Conservation (phyloP, 192 early-diverging fungal species). For the Backusella luteola region DNA sequence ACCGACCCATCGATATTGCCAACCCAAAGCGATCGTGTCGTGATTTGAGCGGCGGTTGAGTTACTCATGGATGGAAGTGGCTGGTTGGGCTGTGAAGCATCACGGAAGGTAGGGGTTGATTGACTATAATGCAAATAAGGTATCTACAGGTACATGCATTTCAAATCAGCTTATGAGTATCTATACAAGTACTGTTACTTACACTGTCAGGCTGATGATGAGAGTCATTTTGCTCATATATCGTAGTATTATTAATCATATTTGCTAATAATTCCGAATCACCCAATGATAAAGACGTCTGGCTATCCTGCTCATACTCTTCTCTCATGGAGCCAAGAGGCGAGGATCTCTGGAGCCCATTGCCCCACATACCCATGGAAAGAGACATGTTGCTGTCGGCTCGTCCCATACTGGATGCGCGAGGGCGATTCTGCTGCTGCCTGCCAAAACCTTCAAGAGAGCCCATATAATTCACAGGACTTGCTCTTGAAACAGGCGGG, state of each 20-base stretch:
- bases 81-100: neutral
- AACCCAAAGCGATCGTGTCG: conserved; percentile 91
- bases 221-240: neutral
- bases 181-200: neutral
- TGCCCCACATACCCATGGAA: conserved; percentile 7
- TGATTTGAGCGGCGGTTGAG: conserved; percentile 43
- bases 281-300: conserved; percentile 7
- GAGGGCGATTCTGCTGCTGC: conserved; percentile 47
- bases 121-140: conserved; percentile 24
- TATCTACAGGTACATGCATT: neutral
- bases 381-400: conserved; percentile 26
- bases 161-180: neutral
- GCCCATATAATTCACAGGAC: neutral
- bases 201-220: conserved; percentile 1
- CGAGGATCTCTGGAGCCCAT: neutral
- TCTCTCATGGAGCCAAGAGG: conserved; percentile 8
- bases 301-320: neutral
- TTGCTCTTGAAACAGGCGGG: neutral
- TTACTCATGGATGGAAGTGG: conserved; percentile 7
- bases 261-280: conserved; percentile 19
- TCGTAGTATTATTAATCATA: conserved; percentile 5
- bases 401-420: conserved; percentile 50
- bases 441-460: conserved; percentile 19
- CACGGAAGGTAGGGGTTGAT: conserved; percentile 25
- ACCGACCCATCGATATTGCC: conserved; percentile 86